Base-by-base conservation (phyloP, 2,329 filamentous ascomycete species). In the Lachnum nothofagi region DNA sequence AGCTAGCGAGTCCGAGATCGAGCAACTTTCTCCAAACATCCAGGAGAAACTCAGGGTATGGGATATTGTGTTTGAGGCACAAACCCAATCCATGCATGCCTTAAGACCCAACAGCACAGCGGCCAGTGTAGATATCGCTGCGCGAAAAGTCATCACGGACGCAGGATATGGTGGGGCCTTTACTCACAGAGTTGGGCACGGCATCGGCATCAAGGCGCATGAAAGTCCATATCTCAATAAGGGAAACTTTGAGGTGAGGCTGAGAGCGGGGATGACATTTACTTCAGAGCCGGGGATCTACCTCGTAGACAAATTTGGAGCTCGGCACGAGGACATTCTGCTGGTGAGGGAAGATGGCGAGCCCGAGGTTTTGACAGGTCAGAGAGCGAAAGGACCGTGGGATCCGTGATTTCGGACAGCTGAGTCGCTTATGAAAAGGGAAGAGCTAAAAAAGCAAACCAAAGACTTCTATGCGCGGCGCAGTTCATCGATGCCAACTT, bases 201-300 rank as follows among this genome's bases (percentile, higher is more conserved):
- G 80, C 1, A 82, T 85, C 41, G 81, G 80, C 0, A 82, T 85
- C 60, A 83, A 84, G 65, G 80, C 80, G 1, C 80, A 83, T 54
- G 80, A 84, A 60, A 79, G 77, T 24, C 80, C 80, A 0, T 84
- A 83, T 55, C 65, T 84, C 25, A 82, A 84, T 60, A 79, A 82
- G 58, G 81, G 77, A 49, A 84, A 84, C 56, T 67, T 66, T 2
- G 64, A 60, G 2, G 67, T 69, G 0, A 57, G 67, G 0, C 65
- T 83, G 4, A 67, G 69, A 39, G 67, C 76, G 0, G 80, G 80
- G 0, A 84, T 84, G 80, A 72, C 74, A 0, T 84, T 84, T 52
- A 83, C 81, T 0, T 75, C 76, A 8, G 81, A 85, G 65, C 80
- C 81, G 0, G 81, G 80, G 0, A 74, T 84, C 25, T 84, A 85